Evolutionary conservation across 2,329 filamentous ascomycete species (phyloP).

Genomic region (Botrytis byssoidea): DNA sequence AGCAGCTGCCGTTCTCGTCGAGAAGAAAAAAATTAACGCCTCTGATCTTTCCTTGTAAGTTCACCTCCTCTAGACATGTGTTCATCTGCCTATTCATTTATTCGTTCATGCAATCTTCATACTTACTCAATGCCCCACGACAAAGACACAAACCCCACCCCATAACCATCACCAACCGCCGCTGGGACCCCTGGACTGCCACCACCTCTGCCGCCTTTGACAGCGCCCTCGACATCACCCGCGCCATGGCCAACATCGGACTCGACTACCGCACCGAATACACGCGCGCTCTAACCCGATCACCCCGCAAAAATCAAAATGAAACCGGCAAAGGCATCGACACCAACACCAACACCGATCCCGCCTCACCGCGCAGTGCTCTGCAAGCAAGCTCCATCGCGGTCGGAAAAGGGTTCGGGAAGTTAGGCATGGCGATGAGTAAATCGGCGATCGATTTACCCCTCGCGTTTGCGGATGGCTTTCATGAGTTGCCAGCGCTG

Average conservation of each 20-base stretch:
- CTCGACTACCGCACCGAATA: not conserved
- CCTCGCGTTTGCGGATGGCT: not conserved
- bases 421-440: not conserved
- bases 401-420: slow-evolving; percentile 18
- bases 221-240: not conserved
- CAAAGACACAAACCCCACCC: slow-evolving; percentile 1
- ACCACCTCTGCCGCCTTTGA: not conserved
- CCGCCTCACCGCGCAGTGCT: not conserved
- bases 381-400: slow-evolving; percentile 8
- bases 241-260: not conserved
- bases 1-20: slow-evolving; percentile 63
- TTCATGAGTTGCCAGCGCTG: not conserved
- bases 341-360: not conserved
- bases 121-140: not conserved
- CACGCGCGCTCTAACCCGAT: not conserved
- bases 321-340: not conserved
- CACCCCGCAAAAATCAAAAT: not conserved
- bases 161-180: not conserved
- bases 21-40: slow-evolving; percentile 42
- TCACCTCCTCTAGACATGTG: not conserved
- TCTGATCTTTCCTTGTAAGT: slow-evolving; percentile 30
- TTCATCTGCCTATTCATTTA: too few relatives aligned
- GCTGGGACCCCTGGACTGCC: not conserved
- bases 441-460: slow-evolving; percentile 14
- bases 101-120: not conserved